Percentiles rank a stretch among this genome's conserved stretches.
These are phyloP conservation scores for Carex cristatella DNA, from an alignment of 176 grass and related monocot species.

Conservation along the genomic window DNA sequence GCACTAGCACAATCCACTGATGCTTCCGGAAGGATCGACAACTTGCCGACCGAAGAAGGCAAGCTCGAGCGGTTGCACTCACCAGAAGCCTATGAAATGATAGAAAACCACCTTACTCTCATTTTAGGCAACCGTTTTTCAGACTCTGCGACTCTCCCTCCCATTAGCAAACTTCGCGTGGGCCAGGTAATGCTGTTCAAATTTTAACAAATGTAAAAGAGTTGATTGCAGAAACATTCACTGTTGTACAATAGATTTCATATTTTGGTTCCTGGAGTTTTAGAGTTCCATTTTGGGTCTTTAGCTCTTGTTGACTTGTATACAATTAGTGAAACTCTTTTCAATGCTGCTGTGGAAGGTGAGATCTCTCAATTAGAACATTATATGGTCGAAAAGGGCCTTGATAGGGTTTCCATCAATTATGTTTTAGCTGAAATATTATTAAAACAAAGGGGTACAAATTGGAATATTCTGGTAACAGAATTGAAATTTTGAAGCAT, in stretches of 20 bases:
- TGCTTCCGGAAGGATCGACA: slow-evolving; percentile 51
- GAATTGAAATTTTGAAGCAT: background rate
- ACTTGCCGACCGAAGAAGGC: slow-evolving; percentile 51
- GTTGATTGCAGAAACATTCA: background rate
- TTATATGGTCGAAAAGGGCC: background rate
- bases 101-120: slow-evolving; percentile 87
- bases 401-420: background rate
- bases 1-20: slow-evolving; percentile 45
- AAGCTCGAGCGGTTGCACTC: slow-evolving; percentile 75
- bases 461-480: background rate
- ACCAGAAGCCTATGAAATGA: slow-evolving; percentile 82
- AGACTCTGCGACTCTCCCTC: slow-evolving; percentile 49
- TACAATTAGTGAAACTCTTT: background rate
- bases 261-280: background rate
- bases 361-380: background rate
- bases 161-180: slow-evolving; percentile 94
- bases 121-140: slow-evolving; percentile 68
- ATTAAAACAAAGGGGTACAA: background rate
- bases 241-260: background rate
- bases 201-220: background rate
- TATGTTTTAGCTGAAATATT: background rate
- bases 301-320: background rate
- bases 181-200: slow-evolving; percentile 36
- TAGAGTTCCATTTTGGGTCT: background rate
- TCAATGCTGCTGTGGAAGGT: background rate